Evolutionary conservation across 306 rosid species (phyloP).

Genomic region (Cucumis hystrix): DNA sequence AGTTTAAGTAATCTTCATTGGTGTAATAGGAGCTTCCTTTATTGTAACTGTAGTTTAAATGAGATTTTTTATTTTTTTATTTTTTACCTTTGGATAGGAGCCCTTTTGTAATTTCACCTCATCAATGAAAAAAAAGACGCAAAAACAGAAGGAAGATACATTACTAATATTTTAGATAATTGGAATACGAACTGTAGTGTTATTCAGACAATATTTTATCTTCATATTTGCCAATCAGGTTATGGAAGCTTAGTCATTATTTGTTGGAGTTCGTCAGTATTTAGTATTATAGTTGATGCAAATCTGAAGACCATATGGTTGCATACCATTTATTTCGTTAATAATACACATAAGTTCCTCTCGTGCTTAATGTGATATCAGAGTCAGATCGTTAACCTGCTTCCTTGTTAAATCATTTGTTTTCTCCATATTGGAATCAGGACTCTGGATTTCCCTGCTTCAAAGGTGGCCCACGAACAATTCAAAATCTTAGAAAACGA

Average conservation of each 20-base stretch:
- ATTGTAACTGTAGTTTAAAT: too few relatives aligned
- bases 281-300: background rate
- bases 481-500: conserved; percentile 90
- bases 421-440: conserved; percentile 35
- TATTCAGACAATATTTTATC: background rate
- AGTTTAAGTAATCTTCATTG: too few relatives aligned
- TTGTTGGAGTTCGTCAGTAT: background rate
- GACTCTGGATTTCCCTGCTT: conserved; percentile 98
- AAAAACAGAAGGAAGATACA: background rate
- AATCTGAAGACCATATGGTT: background rate
- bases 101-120: too few relatives aligned
- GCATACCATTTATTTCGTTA: background rate
- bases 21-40: too few relatives aligned
- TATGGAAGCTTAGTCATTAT: background rate
- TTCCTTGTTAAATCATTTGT: conserved; percentile 10
- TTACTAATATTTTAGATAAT: background rate
- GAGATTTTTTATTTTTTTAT: too few relatives aligned
- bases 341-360: background rate
- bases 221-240: background rate
- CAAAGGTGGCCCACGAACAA: conserved; percentile 91
- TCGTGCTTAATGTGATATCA: background rate
- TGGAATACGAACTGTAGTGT: background rate
- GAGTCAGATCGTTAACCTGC: background rate
- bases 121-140: background rate
- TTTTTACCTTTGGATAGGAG: too few relatives aligned